Evolutionary conservation across 257 asterid genomes (phyloP), one percentile per base, ranked within the genome.

Genomic region (Scutellaria barbata): DNA sequence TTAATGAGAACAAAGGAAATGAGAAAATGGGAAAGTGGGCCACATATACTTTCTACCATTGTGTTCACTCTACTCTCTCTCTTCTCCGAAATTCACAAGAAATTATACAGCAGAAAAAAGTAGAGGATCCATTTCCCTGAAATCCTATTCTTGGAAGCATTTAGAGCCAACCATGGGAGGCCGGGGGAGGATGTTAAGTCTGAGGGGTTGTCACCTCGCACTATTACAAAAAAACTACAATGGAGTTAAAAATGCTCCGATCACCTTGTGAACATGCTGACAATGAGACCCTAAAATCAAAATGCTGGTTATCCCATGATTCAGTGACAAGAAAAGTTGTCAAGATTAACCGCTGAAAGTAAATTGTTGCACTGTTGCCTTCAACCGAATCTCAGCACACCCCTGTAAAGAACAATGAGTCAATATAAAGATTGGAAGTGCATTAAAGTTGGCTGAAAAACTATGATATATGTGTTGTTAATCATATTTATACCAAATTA

Each of bases 401-500:
- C 9, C 25, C 60, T 30, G 73, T 14, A 41, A 35, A 40, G 33
- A 43, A 43, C 35, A 52, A 73, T 18, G 25, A 30, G 35, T 20
- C 0, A 17, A 59, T 43, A 6, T 47, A 13, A 64, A 14, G 43
- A 58, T 67, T 7, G 14, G 51, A 12, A 37, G 59, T 53, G 14
- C 52, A 43, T 51, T 35, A 63, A 45, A 61, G 16, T 63, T 30
- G 47, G 33, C 40, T 45, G 42, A n/a, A 54, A 30, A 42, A 63
- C 41, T 37, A 40, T 30, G 40, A 33, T 46, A 53, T 11, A 43
- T 42, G 17, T 43, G 56, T 41, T 14, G 16, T 55, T 7, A 9
- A 53, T 53, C 43, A 42, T 63, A 66, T 45, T 62, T 25, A 59
- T 63, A 52, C 53, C 58, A 53, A 42, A 62, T 51, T 37, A 35